Evolutionary conservation across 2,329 filamentous ascomycete genomes (phyloP).

Genomic region (Phymatotrichopsis omnivora): DNA sequence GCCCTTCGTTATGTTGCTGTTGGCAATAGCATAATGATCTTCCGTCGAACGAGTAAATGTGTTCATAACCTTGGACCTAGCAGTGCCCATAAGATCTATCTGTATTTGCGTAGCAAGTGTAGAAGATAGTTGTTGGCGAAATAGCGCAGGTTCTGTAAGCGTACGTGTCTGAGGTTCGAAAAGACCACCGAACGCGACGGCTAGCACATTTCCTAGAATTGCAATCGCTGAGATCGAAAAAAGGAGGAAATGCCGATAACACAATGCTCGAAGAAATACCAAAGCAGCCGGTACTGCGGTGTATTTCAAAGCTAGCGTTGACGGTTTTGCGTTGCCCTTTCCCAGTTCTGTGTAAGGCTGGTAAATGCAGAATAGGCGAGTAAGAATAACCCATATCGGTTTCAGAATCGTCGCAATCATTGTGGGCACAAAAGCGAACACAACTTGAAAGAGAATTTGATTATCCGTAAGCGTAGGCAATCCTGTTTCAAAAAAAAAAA

Average conservation of each 20-base stretch:
- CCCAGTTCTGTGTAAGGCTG: conserved; percentile 46
- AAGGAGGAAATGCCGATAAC: conserved; percentile 41
- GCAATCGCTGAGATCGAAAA: conserved; percentile 41
- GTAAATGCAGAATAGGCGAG: conserved; percentile 44
- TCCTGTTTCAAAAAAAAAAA: conserved; percentile 33
- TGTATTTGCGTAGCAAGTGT: no score
- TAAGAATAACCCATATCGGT: conserved; percentile 47
- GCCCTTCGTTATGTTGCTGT: conserved; percentile 40
- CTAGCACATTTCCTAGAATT: conserved; percentile 44
- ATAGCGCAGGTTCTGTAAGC: no score
- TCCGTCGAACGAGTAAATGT: no score
- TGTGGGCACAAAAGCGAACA: conserved; percentile 46
- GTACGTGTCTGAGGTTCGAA: no score
- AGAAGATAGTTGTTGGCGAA: no score
- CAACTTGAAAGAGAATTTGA: conserved; percentile 36
- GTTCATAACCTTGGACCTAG: no score
- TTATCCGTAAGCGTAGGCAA: conserved; percentile 35
- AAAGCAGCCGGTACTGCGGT: conserved; percentile 48
- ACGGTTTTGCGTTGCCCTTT: conserved; percentile 36
- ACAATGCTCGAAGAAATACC: conserved; percentile 39
- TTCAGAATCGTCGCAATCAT: conserved; percentile 47
- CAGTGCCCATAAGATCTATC: no score
- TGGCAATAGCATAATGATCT: conserved; percentile 38
- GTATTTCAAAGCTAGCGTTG: conserved; percentile 42
- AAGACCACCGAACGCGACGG: conserved; percentile 44